A percentile compares a stretch with the other conserved stretches of the same genome.
Conservation (phyloP, 2,329 filamentous ascomycete genomes). For the Paecilomyces sp. region DNA sequence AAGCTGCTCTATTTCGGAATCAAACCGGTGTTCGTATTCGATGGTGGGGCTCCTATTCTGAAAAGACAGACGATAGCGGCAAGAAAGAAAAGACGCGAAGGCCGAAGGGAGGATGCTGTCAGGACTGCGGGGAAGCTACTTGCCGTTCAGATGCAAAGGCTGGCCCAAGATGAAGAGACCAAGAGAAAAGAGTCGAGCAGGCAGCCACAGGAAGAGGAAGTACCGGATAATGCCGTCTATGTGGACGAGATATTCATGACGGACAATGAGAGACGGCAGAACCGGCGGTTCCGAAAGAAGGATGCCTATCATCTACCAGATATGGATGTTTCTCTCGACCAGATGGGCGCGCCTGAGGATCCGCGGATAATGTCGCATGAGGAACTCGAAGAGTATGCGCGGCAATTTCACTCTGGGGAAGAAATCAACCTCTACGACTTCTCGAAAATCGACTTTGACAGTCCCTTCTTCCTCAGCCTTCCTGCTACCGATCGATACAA, state of each 20-base stretch:
- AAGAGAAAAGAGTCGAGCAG: slow-evolving; percentile 48
- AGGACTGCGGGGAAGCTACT: slow-evolving; percentile 85
- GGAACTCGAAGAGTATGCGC: slow-evolving; percentile 87
- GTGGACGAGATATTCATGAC: slow-evolving; percentile 84
- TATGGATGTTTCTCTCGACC: slow-evolving; percentile 66
- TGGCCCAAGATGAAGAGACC: slow-evolving; percentile 75
- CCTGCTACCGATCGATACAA: slow-evolving; percentile 91
- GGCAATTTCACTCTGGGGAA: slow-evolving; percentile 85
- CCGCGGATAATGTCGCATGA: slow-evolving; percentile 94
- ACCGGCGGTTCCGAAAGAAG: slow-evolving; percentile 76
- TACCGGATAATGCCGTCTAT: slow-evolving; percentile 74
- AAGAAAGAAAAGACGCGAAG: slow-evolving; percentile 74
- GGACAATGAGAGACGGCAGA: slow-evolving; percentile 64
- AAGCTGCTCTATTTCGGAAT: slow-evolving; percentile 96
- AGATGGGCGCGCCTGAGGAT: slow-evolving; percentile 86
- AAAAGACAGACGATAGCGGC: slow-evolving; percentile 85
- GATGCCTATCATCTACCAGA: slow-evolving; percentile 95
- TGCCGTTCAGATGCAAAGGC: slow-evolving; percentile 87
- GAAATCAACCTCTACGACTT: slow-evolving; percentile 90
- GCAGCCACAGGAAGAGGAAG: slow-evolving; percentile 48
- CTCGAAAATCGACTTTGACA: slow-evolving; percentile 96
- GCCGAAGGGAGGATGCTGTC: slow-evolving; percentile 84
- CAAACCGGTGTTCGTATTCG: slow-evolving; percentile 94
- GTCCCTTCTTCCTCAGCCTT: slow-evolving; percentile 87
- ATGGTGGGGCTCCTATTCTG: slow-evolving; percentile 83